phyloP scores from a whole-genome alignment of 1,284 basidiomycete species.

The Pseudozyma sp. region DNA sequence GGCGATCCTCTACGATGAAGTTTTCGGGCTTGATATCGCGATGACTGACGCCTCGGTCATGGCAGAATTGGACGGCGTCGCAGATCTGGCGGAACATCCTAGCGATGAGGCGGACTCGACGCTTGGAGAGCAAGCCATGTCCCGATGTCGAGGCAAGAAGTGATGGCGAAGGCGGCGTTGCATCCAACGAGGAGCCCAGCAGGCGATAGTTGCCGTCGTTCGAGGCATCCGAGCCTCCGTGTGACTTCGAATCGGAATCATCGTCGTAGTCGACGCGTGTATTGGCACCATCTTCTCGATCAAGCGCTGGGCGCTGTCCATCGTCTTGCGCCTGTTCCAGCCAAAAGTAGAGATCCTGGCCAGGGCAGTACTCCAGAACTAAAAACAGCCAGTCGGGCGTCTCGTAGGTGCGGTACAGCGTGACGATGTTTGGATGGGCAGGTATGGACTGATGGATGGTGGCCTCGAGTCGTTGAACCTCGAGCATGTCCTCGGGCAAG shows the following conservation, averaged over 20 bases:
- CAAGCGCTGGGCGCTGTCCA: slow-evolving; percentile 33
- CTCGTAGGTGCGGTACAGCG: slow-evolving; percentile 78
- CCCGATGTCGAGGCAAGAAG: slow-evolving; percentile 82
- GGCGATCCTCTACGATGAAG: slow-evolving; percentile 70
- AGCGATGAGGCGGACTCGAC: slow-evolving; percentile 88
- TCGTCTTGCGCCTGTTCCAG: slow-evolving; percentile 75
- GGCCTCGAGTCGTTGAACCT: slow-evolving; percentile 73
- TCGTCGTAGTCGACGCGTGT: slow-evolving; percentile 7
- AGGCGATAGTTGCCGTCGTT: slow-evolving; percentile 19
- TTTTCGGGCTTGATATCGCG: slow-evolving; percentile 93
- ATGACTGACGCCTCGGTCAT: slow-evolving; percentile 89
- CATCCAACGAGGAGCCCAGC: slow-evolving; percentile 40
- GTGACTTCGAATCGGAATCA: slow-evolving; percentile 1
- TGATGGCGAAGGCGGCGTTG: slow-evolving; percentile 85
- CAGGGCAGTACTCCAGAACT: slow-evolving; percentile 91
- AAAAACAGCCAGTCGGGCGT: slow-evolving; percentile 83
- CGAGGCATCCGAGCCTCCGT: background rate
- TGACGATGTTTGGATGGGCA: slow-evolving; percentile 92
- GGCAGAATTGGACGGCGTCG: slow-evolving; percentile 94
- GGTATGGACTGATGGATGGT: slow-evolving; percentile 94
- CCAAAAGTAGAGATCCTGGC: slow-evolving; percentile 91
- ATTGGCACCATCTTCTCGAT: slow-evolving; percentile 12
- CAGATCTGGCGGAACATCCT: slow-evolving; percentile 99
- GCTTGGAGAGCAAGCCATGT: slow-evolving; percentile 83
- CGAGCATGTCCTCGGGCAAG: slow-evolving; percentile 60